Conservation (phyloP, 108 stramenopile species). For the Skeletonema marinoi region DNA sequence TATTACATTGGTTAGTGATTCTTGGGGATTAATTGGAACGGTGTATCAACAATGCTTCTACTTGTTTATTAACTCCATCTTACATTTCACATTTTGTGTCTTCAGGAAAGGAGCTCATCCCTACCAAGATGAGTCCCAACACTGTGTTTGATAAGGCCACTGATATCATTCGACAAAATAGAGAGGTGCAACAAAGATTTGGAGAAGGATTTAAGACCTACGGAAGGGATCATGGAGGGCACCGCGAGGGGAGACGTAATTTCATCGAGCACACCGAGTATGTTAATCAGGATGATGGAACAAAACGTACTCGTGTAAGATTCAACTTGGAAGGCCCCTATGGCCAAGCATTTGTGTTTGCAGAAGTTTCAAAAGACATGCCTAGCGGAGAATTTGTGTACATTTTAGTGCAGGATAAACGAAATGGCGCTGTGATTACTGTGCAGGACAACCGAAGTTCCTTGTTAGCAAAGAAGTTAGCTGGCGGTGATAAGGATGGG, state of each 20-base stretch:
- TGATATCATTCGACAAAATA: slow-evolving; percentile 58
- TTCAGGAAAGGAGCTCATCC: slow-evolving; percentile 42
- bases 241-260: slow-evolving; percentile 94
- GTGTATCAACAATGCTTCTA: slow-evolving; percentile 29
- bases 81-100: neutral
- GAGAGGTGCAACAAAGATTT: slow-evolving; percentile 77
- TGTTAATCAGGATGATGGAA: slow-evolving; percentile 76
- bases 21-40: slow-evolving; percentile 49
- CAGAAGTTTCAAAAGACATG: slow-evolving; percentile 82
- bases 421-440: slow-evolving; percentile 76
- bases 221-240: slow-evolving; percentile 93
- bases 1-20: slow-evolving; percentile 72
- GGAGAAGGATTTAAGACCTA: slow-evolving; percentile 91
- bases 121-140: slow-evolving; percentile 89
- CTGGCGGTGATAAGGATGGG: slow-evolving; percentile 69
- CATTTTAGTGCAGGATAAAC: slow-evolving; percentile 92
- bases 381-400: slow-evolving; percentile 93
- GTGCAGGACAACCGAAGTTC: slow-evolving; percentile 79
- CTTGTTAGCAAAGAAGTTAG: slow-evolving; percentile 66
- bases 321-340: slow-evolving; percentile 94
- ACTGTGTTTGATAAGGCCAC: slow-evolving; percentile 80
- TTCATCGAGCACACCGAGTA: slow-evolving; percentile 95
- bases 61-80: neutral
- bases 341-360: slow-evolving; percentile 85
- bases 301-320: slow-evolving; percentile 87